A percentile compares a stretch with the other conserved stretches of the same genome.
These are phyloP conservation scores for Bremia lactucae DNA, from an alignment of 352 stramenopile species.

Conservation along the genomic window DNA sequence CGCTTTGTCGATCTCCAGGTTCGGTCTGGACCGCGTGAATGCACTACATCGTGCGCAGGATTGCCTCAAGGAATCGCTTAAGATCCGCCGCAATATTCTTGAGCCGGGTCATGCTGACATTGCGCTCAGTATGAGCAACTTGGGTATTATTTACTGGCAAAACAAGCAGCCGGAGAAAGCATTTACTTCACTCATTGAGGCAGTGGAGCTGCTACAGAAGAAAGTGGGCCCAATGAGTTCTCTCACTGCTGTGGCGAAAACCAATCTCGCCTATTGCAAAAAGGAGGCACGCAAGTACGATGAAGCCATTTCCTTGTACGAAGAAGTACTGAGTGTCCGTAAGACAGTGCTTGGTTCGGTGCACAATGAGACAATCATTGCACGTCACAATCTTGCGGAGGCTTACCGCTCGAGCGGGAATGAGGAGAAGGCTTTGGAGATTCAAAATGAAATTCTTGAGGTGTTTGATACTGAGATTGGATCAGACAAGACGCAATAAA, in stretches of 20 bases:
- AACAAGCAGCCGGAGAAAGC: constrained; percentile 70
- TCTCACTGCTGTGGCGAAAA: constrained; percentile 70
- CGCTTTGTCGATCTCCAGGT: constrained; percentile 36
- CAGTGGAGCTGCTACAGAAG: constrained; percentile 43
- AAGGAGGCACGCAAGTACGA: constrained; percentile 68
- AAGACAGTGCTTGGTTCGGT: constrained; percentile 43
- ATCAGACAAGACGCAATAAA: constrained; percentile 20
- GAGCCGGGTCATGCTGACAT: constrained; percentile 71
- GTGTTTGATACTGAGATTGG: constrained; percentile 46
- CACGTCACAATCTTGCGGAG: constrained; percentile 71
- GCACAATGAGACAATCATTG: constrained; percentile 80
- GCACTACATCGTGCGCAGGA: constrained; percentile 57
- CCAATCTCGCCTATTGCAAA: constrained; percentile 73
- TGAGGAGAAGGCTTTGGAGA: constrained; percentile 61
- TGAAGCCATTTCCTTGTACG: constrained; percentile 53
- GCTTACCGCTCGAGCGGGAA: constrained; percentile 64
- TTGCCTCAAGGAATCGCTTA: constrained; percentile 71
- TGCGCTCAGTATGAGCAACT: constrained; percentile 69
- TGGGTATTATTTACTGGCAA: constrained; percentile 74
- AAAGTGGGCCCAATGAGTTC: constrained; percentile 45
- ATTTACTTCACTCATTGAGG: constrained; percentile 47
- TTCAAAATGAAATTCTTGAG: constrained; percentile 76
- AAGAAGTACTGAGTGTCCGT: constrained; percentile 52
- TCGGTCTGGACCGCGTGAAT: constrained; percentile 59
- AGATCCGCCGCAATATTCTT: constrained; percentile 57